Base-by-base conservation (phyloP, 176 grass and related monocot species). In the Saccharum officinarum region DNA sequence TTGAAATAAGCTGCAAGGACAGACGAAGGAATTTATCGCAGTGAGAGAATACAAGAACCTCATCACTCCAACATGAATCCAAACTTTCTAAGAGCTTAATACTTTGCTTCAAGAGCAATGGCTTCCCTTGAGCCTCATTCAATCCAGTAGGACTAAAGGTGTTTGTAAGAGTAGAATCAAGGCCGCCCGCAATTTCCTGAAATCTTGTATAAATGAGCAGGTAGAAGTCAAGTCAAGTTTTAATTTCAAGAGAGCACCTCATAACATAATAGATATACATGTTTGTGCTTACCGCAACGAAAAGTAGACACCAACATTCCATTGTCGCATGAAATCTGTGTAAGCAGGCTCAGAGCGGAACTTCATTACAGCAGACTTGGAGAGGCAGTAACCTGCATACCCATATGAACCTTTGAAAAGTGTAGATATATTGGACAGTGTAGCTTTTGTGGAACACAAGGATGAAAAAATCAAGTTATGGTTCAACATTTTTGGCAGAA, bases 171-270 rank as follows among this genome's bases (percentile, higher is more conserved):
- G 76, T 74, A 87, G 93, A 92, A 89, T 99, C 97, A 82, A 99
- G 86, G 79, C 84, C 86, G 82, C 97, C 94, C 69, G 97, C 97
- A 92, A 99, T 96, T 86, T 96, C 97, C 90, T 99, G 97, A 92
- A 99, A 99, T 83, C 97, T 99, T 88, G 87, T 83, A 37, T 52
- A 90, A 82, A 79, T 66, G 69, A 90, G 91, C 7, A 62, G 77
- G 67, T 70, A 70, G n/a, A 28, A 70, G 82, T 71, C 47, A n/a
- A n/a, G n/a, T n/a, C n/a, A 81, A 84, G 57, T 47, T 71, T 2
- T 70, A 41, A 49, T 82, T 64, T 84, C 3, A 77, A 23, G 40
- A 88, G 74, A 31, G 5, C n/a, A 66, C 16, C 17, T 76, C 39
- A 55, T 28, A 71, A 3, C 18, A 81, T 26, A 57, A 70, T 63